Evolutionary conservation across 1,139 yeast species (phyloP), one percentile per base, ranked within the genome.

Genomic region (Saccharomyces hybrid): DNA sequence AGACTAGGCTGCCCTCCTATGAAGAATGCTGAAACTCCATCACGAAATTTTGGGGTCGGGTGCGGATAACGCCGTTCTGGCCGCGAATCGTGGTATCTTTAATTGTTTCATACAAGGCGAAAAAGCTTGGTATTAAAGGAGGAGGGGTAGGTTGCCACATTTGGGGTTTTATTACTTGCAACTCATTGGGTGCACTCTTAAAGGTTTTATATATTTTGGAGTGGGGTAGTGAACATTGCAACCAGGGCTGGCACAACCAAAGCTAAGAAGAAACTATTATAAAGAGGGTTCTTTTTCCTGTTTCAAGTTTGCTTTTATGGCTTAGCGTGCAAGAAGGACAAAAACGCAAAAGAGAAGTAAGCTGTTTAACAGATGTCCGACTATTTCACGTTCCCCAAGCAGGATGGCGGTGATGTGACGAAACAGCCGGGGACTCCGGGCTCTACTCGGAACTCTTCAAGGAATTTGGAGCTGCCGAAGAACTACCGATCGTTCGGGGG

Each of bases 391-490:
- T 16, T 47, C 48, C 29, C 51, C 47, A 42, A 44, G 48, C 29
- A 13, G 47, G 29, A 34, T 28, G 13, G 9, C 28, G 13, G 48
- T 29, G 20, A 11, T 9, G 20, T 28, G 20, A 13, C 42, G 20
- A 34, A 34, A 34, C 42, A 34, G 42, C 6, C 42, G 11, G 42
- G 20, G 20, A 34, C 42, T 4, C 42, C 42, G 11, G 5, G 42
- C 20, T 34, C 42, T 34, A 8, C 23, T 34, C 20, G 42, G 42
- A 34, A 14, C 23, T 48, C 51, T 42, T 48, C 41, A 16, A 48
- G 29, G 44, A 55, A 55, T 42, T 48, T 57, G 56, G 47, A 55
- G 51, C 25, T 47, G 25, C 29, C 29, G 41, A 29, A n/a, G 59
- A 57, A 20, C 46, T 56, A 25, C 48, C 55, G 6, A 55, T 38